Percentiles rank a stretch among this genome's conserved stretches.
Evolutionary conservation across 2,329 filamentous ascomycete genomes (phyloP).

Genomic region (Monilinia polystroma): DNA sequence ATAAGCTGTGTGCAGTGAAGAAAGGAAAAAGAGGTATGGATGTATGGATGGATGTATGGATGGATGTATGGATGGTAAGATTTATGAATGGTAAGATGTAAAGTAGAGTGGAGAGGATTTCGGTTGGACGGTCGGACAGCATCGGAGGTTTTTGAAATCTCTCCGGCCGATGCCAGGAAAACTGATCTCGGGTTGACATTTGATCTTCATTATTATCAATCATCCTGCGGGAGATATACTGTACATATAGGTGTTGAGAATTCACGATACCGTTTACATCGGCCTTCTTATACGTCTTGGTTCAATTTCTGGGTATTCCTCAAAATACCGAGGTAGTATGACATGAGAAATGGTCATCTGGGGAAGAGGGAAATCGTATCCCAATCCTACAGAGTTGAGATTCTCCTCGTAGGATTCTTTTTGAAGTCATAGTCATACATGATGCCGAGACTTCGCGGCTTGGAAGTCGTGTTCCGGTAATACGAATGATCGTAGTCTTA

Average conservation of each 20-base stretch:
- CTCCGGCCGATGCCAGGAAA: constrained; percentile 1
- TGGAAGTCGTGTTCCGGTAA: constrained; percentile 4
- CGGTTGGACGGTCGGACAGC: not conserved
- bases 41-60: not conserved
- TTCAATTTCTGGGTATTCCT: not conserved
- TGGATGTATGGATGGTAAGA: not conserved
- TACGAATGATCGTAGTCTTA: not conserved
- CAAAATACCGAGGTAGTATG: not conserved
- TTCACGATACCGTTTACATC: not conserved
- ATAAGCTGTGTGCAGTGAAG: not conserved
- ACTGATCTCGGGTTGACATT: not conserved
- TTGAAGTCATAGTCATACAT: not conserved
- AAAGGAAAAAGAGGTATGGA: not conserved
- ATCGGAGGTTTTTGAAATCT: not conserved
- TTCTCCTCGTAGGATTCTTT: constrained; percentile 1
- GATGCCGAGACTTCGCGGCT: constrained; percentile 16
- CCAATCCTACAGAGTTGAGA: not conserved
- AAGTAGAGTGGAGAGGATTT: not conserved
- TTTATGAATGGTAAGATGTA: not conserved
- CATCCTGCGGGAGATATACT: too few species aligned
- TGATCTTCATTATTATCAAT: not conserved
- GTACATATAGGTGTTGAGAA: not conserved
- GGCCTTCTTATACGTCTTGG: not conserved
- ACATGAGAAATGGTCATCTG: constrained; percentile 8
- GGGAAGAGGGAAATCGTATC: not conserved